Percentiles rank a stretch among this genome's conserved stretches.
Conservation (phyloP, 1,284 basidiomycete genomes). For the Entoloma clypeatum region DNA sequence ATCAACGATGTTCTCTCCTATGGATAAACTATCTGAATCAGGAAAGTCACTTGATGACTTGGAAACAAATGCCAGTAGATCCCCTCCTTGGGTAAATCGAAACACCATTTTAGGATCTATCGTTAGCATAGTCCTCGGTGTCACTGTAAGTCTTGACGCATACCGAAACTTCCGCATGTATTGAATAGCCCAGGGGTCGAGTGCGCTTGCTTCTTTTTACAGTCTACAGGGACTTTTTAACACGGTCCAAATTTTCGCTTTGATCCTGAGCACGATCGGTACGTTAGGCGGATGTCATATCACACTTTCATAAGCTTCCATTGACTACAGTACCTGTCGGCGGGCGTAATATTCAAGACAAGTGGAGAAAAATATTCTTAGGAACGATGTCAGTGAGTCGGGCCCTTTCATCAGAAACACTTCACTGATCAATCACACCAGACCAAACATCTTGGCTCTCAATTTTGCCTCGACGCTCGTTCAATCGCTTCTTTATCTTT, state of each 20-base stretch:
- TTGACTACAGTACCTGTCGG: conserved; percentile 40
- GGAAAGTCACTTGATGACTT: conserved; percentile 54
- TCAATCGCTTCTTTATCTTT: conserved; percentile 52
- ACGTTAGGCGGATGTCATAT: conserved; percentile 13
- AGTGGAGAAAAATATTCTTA: conserved; percentile 56
- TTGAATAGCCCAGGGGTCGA: conserved; percentile 51
- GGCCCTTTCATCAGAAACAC: background rate
- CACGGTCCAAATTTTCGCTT: conserved; percentile 66
- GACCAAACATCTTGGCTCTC: conserved; percentile 66
- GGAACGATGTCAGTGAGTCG: conserved; percentile 55
- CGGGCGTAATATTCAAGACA: conserved; percentile 33
- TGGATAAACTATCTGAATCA: conserved; percentile 49
- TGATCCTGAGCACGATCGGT: conserved; percentile 66
- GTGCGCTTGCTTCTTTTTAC: conserved; percentile 61
- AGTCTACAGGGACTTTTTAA: conserved; percentile 65
- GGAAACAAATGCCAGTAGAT: conserved; percentile 46
- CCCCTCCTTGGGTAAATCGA: conserved; percentile 53
- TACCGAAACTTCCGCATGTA: background rate
- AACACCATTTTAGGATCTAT: conserved; percentile 44
- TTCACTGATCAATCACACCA: conserved; percentile 23
- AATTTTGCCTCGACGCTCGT: conserved; percentile 57
- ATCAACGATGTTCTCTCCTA: conserved; percentile 53
- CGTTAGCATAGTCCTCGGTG: conserved; percentile 41
- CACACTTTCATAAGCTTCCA: conserved; percentile 1
- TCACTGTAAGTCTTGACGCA: conserved; percentile 41